Percentiles rank a stretch among this genome's conserved stretches.
phyloP scores from a whole-genome alignment of 2,329 filamentous ascomycete genomes.

The Pyricularia sp. region DNA sequence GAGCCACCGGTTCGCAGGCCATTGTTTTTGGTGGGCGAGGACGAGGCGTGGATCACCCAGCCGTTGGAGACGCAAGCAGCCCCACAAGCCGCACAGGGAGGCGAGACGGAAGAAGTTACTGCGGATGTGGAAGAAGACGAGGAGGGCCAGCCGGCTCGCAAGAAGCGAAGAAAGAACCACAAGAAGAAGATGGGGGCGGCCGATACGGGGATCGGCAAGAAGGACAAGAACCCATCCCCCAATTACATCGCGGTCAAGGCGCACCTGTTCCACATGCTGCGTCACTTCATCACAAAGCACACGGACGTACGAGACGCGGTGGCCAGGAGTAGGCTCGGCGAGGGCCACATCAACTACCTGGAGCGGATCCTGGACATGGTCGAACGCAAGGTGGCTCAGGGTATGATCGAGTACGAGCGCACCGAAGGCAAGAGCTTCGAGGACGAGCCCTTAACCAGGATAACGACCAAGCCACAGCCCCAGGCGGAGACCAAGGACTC shows the following conservation, averaged over 20 bases:
- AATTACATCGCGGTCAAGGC: slow-evolving; percentile 80
- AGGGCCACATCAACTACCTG: slow-evolving; percentile 65
- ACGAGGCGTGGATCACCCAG: slow-evolving; percentile 32
- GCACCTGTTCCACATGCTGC: slow-evolving; percentile 85
- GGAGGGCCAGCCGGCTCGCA: slow-evolving; percentile 39
- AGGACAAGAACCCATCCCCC: slow-evolving; percentile 30
- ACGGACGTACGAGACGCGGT: slow-evolving; percentile 81
- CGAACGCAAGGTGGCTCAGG: slow-evolving; percentile 62
- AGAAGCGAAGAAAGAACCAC: slow-evolving; percentile 36
- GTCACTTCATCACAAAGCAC: slow-evolving; percentile 70
- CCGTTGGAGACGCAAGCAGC: background rate
- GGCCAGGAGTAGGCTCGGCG: slow-evolving; percentile 51
- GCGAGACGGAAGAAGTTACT: slow-evolving; percentile 22
- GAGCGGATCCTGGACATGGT: slow-evolving; percentile 69
- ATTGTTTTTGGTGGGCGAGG: slow-evolving; percentile 60
- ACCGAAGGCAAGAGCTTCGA: slow-evolving; percentile 40
- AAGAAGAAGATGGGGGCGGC: slow-evolving; percentile 5
- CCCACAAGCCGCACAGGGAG: slow-evolving; percentile 23
- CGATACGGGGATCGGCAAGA: slow-evolving; percentile 20
- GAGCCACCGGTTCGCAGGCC: slow-evolving; percentile 59
- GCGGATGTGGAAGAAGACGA: slow-evolving; percentile 15
- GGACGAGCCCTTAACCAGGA: slow-evolving; percentile 14
- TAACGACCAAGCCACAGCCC: background rate
- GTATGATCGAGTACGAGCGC: slow-evolving; percentile 57
- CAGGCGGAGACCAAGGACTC: slow-evolving; percentile 11